A percentile compares a stretch with the other conserved stretches of the same genome.
Evolutionary conservation across 306 rosid genomes (phyloP).

Genomic region (Rosa persica): DNA sequence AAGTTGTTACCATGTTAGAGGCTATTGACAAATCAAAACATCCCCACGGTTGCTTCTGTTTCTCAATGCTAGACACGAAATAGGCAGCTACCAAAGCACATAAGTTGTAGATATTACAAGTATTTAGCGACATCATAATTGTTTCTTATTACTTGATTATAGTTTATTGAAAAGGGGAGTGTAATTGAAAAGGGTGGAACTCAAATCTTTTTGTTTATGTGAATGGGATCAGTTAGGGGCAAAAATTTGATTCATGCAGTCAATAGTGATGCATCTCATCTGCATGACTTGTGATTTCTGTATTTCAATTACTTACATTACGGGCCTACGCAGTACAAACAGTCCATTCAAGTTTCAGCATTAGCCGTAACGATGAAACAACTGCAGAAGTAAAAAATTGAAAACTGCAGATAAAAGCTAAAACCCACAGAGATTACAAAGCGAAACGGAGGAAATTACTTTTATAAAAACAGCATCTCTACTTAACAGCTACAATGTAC

Average conservation of each 20-base stretch:
- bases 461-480: background rate
- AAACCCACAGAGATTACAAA: background rate
- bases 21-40: background rate
- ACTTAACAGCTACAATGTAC: background rate
- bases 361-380: background rate
- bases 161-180: background rate
- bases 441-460: background rate
- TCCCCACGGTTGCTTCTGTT: slow-evolving; percentile 4
- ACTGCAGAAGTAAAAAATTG: background rate
- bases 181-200: background rate
- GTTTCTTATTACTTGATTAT: no score
- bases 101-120: background rate
- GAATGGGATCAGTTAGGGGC: background rate
- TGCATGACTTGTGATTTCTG: background rate
- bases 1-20: slow-evolving; percentile 19
- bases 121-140: background rate
- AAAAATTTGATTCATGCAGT: background rate
- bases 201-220: background rate
- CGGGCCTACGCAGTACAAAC: background rate
- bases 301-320: background rate
- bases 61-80: background rate
- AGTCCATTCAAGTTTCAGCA: background rate
- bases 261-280: background rate
- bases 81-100: background rate
- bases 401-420: background rate